These are phyloP conservation scores for Globisporangium iwayamae DNA, from an alignment of 352 stramenopile species.

Conservation along the genomic window DNA sequence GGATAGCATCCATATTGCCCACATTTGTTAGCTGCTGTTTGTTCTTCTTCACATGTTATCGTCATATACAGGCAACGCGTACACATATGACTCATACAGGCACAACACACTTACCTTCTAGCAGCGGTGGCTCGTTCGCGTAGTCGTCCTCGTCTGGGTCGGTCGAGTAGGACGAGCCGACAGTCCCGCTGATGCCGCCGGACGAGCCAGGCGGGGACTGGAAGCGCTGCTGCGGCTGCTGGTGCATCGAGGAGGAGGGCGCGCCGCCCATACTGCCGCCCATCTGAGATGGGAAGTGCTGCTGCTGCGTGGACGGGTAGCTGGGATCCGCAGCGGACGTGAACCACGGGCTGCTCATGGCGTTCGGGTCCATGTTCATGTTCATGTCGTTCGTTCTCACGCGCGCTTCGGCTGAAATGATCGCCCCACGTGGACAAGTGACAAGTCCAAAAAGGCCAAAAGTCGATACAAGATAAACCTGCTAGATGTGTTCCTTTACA, in stretches of 20 bases:
- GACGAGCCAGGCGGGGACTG: conserved; percentile 20
- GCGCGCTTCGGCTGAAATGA: neutral
- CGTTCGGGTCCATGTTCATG: conserved; percentile 78
- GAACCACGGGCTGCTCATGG: conserved; percentile 62
- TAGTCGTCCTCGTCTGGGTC: conserved; percentile 84
- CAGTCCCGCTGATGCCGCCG: conserved; percentile 17
- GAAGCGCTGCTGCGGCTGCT: conserved; percentile 12
- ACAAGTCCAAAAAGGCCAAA: no score
- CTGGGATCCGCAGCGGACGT: conserved; percentile 38
- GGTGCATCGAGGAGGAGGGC: neutral
- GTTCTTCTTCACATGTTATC: neutral
- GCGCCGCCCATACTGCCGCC: neutral
- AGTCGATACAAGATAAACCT: no score
- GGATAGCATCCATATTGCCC: neutral
- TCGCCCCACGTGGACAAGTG: neutral
- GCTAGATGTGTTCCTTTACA: no score
- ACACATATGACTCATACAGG: neutral
- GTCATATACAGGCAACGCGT: neutral
- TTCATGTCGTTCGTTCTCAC: conserved; percentile 34
- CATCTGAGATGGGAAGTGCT: conserved; percentile 6
- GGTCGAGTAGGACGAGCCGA: conserved; percentile 12
- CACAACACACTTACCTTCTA: conserved; percentile 74
- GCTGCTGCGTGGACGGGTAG: conserved; percentile 32
- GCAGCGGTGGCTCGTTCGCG: conserved; percentile 94
- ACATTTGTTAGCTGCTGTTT: neutral